A percentile compares a stretch with the other conserved stretches of the same genome.
Conservation (phyloP, 106 monocot species). For the Dendrobium huoshanense region DNA sequence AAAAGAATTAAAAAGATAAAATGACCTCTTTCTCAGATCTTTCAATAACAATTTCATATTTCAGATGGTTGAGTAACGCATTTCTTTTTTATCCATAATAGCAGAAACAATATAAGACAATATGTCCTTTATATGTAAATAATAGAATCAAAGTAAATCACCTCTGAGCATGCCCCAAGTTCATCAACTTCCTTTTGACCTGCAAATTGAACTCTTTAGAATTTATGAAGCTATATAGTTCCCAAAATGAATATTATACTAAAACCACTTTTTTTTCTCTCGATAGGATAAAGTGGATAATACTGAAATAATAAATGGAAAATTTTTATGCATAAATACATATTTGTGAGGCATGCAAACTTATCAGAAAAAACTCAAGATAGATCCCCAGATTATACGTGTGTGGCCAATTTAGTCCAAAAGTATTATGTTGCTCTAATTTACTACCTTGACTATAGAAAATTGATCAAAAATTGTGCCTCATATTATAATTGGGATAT, state of each 20-base stretch:
- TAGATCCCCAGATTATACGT: no score
- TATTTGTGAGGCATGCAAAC: not conserved
- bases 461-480: no score
- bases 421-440: no score
- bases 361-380: no score
- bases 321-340: not conserved
- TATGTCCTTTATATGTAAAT: not conserved
- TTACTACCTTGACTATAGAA: no score
- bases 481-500: no score
- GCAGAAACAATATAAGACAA: not conserved
- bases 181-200: slow-evolving; percentile 87
- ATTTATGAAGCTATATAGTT: not conserved
- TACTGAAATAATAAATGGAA: not conserved
- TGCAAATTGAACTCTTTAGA: slow-evolving; percentile 34
- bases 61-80: no score
- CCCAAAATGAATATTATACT: not conserved
- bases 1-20: not conserved
- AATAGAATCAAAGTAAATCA: slow-evolving; percentile 11
- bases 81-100: no score
- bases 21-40: not conserved
- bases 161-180: slow-evolving; percentile 89
- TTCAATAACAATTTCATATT: not conserved
- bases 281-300: not conserved
- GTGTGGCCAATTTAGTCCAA: no score
- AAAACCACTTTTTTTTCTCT: not conserved